These are phyloP conservation scores for Mortierella sp. DNA, from an alignment of 371 early-diverging fungal genomes.

Conservation along the genomic window DNA sequence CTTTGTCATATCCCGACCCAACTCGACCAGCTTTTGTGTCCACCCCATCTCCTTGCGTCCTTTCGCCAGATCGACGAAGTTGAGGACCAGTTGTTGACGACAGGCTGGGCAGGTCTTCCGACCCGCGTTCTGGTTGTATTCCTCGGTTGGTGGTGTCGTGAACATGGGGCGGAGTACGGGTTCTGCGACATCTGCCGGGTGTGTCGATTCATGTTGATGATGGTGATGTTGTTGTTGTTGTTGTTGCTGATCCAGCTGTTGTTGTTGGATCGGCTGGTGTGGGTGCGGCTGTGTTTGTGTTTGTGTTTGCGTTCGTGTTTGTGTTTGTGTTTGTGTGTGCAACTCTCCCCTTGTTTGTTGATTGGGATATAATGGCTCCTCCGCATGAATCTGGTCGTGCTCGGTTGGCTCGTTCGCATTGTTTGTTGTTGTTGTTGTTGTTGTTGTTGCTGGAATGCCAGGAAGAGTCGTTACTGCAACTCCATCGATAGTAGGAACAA, in stretches of 20 bases:
- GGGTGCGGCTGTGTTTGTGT: neutral
- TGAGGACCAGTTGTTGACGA: slow-evolving; percentile 49
- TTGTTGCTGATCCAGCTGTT: slow-evolving; percentile 3
- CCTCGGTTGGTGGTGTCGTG: slow-evolving; percentile 33
- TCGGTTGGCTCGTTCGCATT: slow-evolving; percentile 1
- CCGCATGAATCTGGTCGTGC: neutral
- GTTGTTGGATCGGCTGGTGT: slow-evolving; percentile 1
- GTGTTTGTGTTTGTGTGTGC: slow-evolving; percentile 1
- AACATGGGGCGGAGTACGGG: slow-evolving; percentile 48
- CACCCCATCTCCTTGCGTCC: slow-evolving; percentile 53
- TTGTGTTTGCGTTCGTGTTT: neutral
- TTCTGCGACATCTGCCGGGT: slow-evolving; percentile 30
- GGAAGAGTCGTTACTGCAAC: neutral
- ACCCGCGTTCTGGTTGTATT: slow-evolving; percentile 39
- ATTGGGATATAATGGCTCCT: neutral
- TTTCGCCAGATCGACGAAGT: slow-evolving; percentile 53
- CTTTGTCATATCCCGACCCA: slow-evolving; percentile 52
- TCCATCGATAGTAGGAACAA: slow-evolving; percentile 8
- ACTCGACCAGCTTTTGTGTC: slow-evolving; percentile 29
- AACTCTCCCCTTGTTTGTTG: neutral
- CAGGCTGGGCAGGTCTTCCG: slow-evolving; percentile 56
- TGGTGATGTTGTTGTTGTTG: neutral
- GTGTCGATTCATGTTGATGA: neutral
- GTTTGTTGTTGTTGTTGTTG: neutral
- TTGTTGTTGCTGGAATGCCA: neutral